Evolutionary conservation across 2,329 filamentous ascomycete species (phyloP).

Genomic region (Exophiala sp.): DNA sequence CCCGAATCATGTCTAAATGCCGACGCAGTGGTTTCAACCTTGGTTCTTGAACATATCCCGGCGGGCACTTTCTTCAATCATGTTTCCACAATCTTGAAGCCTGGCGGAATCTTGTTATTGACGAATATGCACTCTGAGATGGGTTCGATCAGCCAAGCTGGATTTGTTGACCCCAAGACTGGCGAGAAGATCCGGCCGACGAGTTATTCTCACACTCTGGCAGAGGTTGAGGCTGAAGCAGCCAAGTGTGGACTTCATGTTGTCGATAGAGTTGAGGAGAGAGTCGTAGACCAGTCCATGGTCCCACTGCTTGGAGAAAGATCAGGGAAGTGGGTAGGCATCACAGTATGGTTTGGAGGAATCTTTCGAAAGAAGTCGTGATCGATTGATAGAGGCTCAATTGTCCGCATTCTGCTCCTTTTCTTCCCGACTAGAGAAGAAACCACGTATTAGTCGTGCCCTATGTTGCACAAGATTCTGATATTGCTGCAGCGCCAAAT

Average conservation of each 20-base stretch:
- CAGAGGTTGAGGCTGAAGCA: slow-evolving; percentile 53
- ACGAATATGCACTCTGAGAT: slow-evolving; percentile 68
- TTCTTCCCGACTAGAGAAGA: slow-evolving; percentile 16
- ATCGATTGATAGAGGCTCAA: not conserved
- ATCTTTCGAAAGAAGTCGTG: slow-evolving; percentile 40
- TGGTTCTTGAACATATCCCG: slow-evolving; percentile 64
- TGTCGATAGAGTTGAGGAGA: slow-evolving; percentile 42
- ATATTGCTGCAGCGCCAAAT: slow-evolving; percentile 56
- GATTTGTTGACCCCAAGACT: slow-evolving; percentile 54
- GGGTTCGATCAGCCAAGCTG: slow-evolving; percentile 54
- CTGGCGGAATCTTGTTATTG: slow-evolving; percentile 53
- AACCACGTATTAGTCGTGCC: slow-evolving; percentile 50
- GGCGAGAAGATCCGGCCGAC: slow-evolving; percentile 57
- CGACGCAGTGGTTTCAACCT: slow-evolving; percentile 52
- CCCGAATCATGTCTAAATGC: slow-evolving; percentile 27
- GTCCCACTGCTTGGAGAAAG: slow-evolving; percentile 58
- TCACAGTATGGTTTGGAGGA: slow-evolving; percentile 53
- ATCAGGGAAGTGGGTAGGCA: slow-evolving; percentile 59
- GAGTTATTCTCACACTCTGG: slow-evolving; percentile 56
- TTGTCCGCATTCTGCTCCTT: not conserved
- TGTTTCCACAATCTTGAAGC: slow-evolving; percentile 42
- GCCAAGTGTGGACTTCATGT: slow-evolving; percentile 44
- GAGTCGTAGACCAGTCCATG: slow-evolving; percentile 51
- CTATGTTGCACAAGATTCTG: slow-evolving; percentile 64
- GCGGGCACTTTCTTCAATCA: slow-evolving; percentile 54